A percentile compares a stretch with the other conserved stretches of the same genome.
Evolutionary conservation across 176 grass and related monocot species (phyloP).

Genomic region (Aegilops sharonensis): DNA sequence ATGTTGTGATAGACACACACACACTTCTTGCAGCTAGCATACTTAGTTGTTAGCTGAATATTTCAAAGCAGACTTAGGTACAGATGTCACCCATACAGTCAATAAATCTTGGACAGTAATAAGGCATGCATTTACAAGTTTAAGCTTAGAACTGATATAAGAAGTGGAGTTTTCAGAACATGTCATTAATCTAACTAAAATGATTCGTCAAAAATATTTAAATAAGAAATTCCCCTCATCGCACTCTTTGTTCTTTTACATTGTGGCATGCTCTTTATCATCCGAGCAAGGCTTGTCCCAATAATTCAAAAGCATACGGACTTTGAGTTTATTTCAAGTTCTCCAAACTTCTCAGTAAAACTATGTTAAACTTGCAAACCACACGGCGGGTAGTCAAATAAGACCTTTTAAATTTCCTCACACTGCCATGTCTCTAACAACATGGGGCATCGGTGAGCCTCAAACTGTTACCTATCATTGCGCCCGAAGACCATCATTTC

Average conservation of each 20-base stretch:
- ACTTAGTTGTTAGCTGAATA: neutral
- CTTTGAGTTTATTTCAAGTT: neutral
- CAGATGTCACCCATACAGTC: slow-evolving; percentile 5
- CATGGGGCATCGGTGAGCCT: neutral
- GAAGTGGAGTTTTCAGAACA: neutral
- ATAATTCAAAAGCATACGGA: neutral
- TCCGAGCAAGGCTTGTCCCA: neutral
- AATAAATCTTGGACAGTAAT: neutral
- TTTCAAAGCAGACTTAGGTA: neutral
- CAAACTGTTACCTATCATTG: neutral
- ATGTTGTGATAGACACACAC: slow-evolving; percentile 45
- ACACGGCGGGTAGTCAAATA: neutral
- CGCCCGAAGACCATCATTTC: too few relatives aligned
- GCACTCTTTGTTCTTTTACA: neutral
- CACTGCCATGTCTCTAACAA: neutral
- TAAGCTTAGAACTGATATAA: neutral
- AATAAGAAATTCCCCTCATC: neutral
- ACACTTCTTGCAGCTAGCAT: neutral
- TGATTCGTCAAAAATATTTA: neutral
- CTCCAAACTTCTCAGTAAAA: neutral
- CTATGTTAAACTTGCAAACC: too few relatives aligned
- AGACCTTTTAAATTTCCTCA: neutral
- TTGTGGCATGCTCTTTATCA: neutral
- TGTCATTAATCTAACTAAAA: neutral
- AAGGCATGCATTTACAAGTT: neutral